Evolutionary conservation across 73 alveolate genomes (phyloP), one percentile per base, ranked within the genome.

Genomic region (Diophrys sp.): DNA sequence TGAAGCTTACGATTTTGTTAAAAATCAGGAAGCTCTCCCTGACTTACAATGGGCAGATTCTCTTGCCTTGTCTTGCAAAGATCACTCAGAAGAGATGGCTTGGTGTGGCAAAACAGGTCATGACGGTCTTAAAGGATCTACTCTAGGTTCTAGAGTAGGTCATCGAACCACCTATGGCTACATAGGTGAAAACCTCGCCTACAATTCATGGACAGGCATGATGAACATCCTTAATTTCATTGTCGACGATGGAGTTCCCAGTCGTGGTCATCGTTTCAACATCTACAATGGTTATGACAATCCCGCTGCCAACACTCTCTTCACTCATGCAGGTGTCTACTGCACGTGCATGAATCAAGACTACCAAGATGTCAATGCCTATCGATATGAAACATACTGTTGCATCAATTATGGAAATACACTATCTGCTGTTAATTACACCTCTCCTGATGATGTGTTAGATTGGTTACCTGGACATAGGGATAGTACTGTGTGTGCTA

Each of bases 221-320:
- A 81, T 89, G 27, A 73, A 78, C 77, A n/a, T 68, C 2, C 76
- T 68, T 0, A 74, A 87, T 70, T 73, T 92, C 75, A 57, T 92
- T 44, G 81, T 92, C 24, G 97, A 92, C 57, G 97, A 92, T 83
- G 97, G 97, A 31, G 97, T 89, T 31, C 77, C 80, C 44, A 84
- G 81, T 68, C 78, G 97, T 74, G 93, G 90, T 56, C 97, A 92
- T 79, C 84, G 97, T 81, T 62, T 71, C 56, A 92, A 92, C 75
- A 73, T 90, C n/a, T n/a, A n/a, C n/a, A n/a, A n/a, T n/a, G n/a
- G n/a, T n/a, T n/a, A n/a, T n/a, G n/a, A n/a, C n/a, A n/a, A n/a
- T n/a, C n/a, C n/a, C n/a, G n/a, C n/a, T n/a, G n/a, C n/a, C n/a
- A n/a, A n/a, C n/a, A n/a, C n/a, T n/a, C n/a, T n/a, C n/a, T n/a